A percentile compares a stretch with the other conserved stretches of the same genome.
phyloP scores from a whole-genome alignment of 768 basidiomycete genomes.

The Obba rivulosa region DNA sequence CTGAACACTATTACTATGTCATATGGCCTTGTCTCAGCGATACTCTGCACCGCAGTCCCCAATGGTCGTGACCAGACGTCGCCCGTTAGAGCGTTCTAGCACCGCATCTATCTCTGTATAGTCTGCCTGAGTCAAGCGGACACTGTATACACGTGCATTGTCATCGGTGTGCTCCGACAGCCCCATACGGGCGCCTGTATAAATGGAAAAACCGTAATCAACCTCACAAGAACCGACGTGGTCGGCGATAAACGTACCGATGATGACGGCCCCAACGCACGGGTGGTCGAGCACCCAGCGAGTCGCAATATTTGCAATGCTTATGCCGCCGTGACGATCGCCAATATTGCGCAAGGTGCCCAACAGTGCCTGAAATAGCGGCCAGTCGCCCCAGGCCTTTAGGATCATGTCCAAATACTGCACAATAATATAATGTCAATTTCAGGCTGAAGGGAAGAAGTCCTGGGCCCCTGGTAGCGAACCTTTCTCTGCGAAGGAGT shows the following conservation, averaged over 20 bases:
- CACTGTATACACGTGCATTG: conserved; percentile 57
- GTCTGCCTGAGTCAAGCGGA: conserved; percentile 53
- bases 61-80: conserved; percentile 57
- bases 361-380: conserved; percentile 66
- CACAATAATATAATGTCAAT: not conserved
- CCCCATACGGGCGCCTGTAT: conserved; percentile 64
- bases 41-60: conserved; percentile 88
- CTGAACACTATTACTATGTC: too few relatives aligned
- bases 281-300: conserved; percentile 79
- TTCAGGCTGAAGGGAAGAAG: not conserved
- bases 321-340: conserved; percentile 56
- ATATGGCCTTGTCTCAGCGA: conserved; percentile 34
- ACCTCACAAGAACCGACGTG: not conserved
- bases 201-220: not conserved
- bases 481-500: conserved; percentile 85
- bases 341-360: conserved; percentile 55
- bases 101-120: conserved; percentile 58
- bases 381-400: conserved; percentile 75
- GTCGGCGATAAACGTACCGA: conserved; percentile 42
- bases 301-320: conserved; percentile 74
- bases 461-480: too few relatives aligned
- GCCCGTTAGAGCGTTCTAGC: conserved; percentile 54
- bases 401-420: conserved; percentile 84
- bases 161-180: conserved; percentile 70
- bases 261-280: conserved; percentile 74